Evolutionary conservation across 2,329 filamentous ascomycete genomes (phyloP).

Genomic region (Venturia aucupariae): DNA sequence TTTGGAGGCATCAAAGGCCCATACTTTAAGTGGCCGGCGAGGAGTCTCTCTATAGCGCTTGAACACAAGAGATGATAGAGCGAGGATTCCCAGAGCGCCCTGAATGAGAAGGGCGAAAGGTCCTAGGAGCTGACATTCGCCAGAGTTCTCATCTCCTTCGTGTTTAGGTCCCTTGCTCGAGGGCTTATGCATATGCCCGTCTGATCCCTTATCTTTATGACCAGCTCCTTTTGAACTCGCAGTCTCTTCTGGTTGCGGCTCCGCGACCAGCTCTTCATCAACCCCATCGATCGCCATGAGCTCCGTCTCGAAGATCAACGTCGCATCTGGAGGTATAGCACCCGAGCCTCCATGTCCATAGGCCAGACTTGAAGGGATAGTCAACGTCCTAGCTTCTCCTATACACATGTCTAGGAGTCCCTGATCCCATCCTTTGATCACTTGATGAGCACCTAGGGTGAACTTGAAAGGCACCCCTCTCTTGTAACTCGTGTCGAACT

Average conservation of each 20-base stretch:
- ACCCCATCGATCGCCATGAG: slow-evolving; percentile 75
- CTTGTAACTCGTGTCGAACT: slow-evolving; percentile 82
- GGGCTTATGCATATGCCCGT: background rate
- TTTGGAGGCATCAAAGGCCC: slow-evolving; percentile 96
- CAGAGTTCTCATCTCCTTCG: slow-evolving; percentile 42
- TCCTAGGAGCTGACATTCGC: slow-evolving; percentile 80
- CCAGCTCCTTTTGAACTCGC: background rate
- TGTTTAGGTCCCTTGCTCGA: slow-evolving; percentile 10
- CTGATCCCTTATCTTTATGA: background rate
- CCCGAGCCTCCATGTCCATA: slow-evolving; percentile 72
- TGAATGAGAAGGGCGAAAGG: slow-evolving; percentile 89
- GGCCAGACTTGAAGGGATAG: slow-evolving; percentile 75
- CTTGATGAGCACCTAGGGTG: slow-evolving; percentile 66
- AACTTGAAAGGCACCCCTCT: slow-evolving; percentile 68
- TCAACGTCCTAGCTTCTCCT: slow-evolving; percentile 81
- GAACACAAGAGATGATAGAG: slow-evolving; percentile 77
- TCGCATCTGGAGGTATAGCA: slow-evolving; percentile 72
- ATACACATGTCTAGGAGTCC: slow-evolving; percentile 91
- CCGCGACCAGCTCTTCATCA: slow-evolving; percentile 10
- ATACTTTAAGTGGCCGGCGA: slow-evolving; percentile 87
- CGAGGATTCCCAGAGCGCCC: slow-evolving; percentile 71
- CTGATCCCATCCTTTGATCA: slow-evolving; percentile 93
- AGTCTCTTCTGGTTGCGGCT: background rate
- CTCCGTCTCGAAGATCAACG: slow-evolving; percentile 86
- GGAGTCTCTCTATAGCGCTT: slow-evolving; percentile 90